Base-by-base conservation (phyloP, 805 yeast genomes). In the Myxozyma lipomycoides region DNA sequence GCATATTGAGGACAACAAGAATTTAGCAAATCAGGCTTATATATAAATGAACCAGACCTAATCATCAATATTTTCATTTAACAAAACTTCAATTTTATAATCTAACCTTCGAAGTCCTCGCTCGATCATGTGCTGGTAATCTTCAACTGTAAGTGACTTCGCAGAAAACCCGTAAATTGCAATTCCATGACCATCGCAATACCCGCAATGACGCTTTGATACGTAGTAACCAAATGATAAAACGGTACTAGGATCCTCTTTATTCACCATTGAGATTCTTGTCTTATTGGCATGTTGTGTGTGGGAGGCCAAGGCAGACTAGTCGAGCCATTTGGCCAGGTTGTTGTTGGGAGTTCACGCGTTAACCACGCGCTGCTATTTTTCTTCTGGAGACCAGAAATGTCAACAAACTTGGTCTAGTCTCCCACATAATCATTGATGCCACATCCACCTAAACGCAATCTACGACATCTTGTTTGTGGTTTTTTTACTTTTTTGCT, bases 1-100 rank as follows among this genome's bases (percentile, higher is more conserved):
- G 96, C 83, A 64, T 79, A 86, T 65, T 82, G 75, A 19, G 90
- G 74, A 61, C 97, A 89, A 64, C 97, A 89, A 38, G 79, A 79
- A 36, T 89, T 67, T 26, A 84, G 62, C 54, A 79, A 66, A 64
- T 90, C 96, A 0, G 86, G 80, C 61, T 75, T 77, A 63, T 79
- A 85, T 5, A 84, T 54, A 56, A 79, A 84, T 1, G 67, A 64
- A 0, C 96, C 96, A 28, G 93, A 84, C 48, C 97, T 71, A 64
- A 15, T 4, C 1, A 26, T 46, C 36, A 21, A 22, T 21, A 23
- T 18, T 18, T 12, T 25, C 10, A 12, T 22, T 2, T 4, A 24
- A 12, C n/a, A 12, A 38, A 12, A 10, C 28, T 17, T n/a, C n/a
- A 12, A 17, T 12, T 9, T 12, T 12, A 28, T 43, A 25, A 7